Base-by-base conservation (phyloP, 371 early-diverging fungal genomes). In the Pancytospora philotis region DNA sequence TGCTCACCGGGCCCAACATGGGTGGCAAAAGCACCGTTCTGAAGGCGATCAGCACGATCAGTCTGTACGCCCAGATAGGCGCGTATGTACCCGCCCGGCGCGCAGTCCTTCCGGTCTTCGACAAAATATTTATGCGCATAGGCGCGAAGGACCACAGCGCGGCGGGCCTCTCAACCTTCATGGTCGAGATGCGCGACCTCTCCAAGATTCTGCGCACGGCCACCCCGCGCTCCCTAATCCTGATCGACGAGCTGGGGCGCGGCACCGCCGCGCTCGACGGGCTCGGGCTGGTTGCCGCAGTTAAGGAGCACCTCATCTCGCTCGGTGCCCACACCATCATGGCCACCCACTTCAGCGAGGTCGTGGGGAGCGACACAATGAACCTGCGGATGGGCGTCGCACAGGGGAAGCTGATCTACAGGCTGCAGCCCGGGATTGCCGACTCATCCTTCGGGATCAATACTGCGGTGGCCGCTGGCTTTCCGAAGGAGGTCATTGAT, bases 251-350 rank as follows among this genome's bases (percentile, higher is more conserved):
- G 79, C 85, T 95, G 10, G 95, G 95, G 2, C 79, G 94, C 81
- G 94, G 95, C 83, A 98, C 98, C 36, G 88, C 90, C 67, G 94
- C 95, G 0, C 89, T 88, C 73, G 98, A 98, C 80, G 98, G 98
- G 2, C 87, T 90, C 74, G 92, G 94, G 19, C 80, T 98, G 39
- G 95, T 95, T 6, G 89, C 90, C 89, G 89, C 94, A 27, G 91
- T 95, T 52, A 88, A 91, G 37, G 90, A 95, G 85, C 87, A 71
- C 64, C 75, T 91, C 27, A 77, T 86, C 1, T 72, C 83, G 28
- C 19, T 61, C 34, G 70, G 66, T 3, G 38, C 56, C 27, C 32
- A 64, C 30, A 64, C 78, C 6, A 32, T 79, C 4, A 80, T 79
- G 58, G 75, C 81, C 3, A 81, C 81, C 16, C 81, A 81, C 50